Evolutionary conservation across 345 rosid species (phyloP), one percentile per base, ranked within the genome.

Genomic region (Carallia pectinifolia): DNA sequence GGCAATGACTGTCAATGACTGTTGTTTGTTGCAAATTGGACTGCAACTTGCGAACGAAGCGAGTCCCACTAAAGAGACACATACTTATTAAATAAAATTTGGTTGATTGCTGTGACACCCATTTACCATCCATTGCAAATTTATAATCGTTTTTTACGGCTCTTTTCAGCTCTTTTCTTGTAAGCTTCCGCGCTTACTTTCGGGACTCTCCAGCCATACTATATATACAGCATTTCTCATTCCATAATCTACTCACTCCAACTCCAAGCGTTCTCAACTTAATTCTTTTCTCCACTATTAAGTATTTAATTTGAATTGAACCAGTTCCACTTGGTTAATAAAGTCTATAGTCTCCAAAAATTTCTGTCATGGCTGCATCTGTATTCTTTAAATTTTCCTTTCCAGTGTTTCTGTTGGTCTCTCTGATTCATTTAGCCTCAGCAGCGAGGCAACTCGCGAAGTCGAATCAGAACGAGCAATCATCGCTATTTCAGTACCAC

Each of bases 401-500:
- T n/a, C 27, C 4, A 12, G 4, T 52, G 37, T 23, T 39, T 5
- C 9, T 69, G 1, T 12, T 75, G 50, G 33, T 69, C n/a, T 52
- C 47, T 17, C 2, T 66, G 30, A 5, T 59, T 18, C 62, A 66
- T 23, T 10, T 67, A 4, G n/a, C 40, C 36, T 36, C 53, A 15
- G 60, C 78, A 12, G 64, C 65, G 0, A 69, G 69, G 55, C 37
- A 9, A 4, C 27, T 62, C 1, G 7, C 47, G 6, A 10, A 58
- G 33, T 44, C 65, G 6, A 4, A 1, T 10, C 52, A 58, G 8
- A 34, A n/a, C 31, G 18, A 66, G 6, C 58, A 59, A 10, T 18
- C 53, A 2, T 10, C 65, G 6, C 61, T 27, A 2, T 73, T 71
- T 27, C 64, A 3, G 6, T 75, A 64, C 62, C 73, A 75, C 44